Evolutionary conservation across 2,329 filamentous ascomycete genomes (phyloP), one percentile per base, ranked within the genome.

Genomic region (Aspergillaceae sp.): DNA sequence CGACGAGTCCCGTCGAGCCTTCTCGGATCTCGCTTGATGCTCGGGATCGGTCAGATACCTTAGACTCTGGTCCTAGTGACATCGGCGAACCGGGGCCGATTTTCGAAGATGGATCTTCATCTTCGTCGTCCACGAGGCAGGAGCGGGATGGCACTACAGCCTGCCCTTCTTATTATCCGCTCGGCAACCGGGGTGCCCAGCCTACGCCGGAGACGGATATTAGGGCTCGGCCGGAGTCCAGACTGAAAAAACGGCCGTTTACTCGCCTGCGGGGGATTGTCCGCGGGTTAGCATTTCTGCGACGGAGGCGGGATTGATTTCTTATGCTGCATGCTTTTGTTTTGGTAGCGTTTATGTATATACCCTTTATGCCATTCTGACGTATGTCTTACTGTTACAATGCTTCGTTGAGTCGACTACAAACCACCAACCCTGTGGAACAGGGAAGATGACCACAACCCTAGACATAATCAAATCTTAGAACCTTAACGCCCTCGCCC

Each of bases 1-100:
- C 36, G 9, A 28, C 6, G 19, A 38, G 5, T 19, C 30, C 5
- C 30, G 19, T 19, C 19, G 19, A 19, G 19, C 19, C 19, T 19
- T 19, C 19, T 19, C 19, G 19, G 19, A 19, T 19, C 19, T 19
- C 19, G 19, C 19, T 19, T 19, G 19, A 19, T 19, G 19, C 19
- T 19, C 19, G 1, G 19, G 19, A 19, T 19, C 19, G 19, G 2
- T 57, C 56, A 3, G 55, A 60, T 40, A 54, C 51, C 6, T 40
- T 56, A 7, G 53, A 11, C 9, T 9, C 6, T 7, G 27, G 5
- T 19, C 30, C 5, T 9, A 28, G 36, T 19, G 7, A 28, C 36
- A 7, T 38, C 4, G 36, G 36, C 26, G 36, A 38, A 5, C 36
- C 36, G 27, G 36, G 36, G 5, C 36, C 36, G 19, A 19, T 19